Percentiles rank a stretch among this genome's conserved stretches.
These are phyloP conservation scores for Lactarius deliciosus DNA, from an alignment of 768 basidiomycete genomes.

Conservation along the genomic window DNA sequence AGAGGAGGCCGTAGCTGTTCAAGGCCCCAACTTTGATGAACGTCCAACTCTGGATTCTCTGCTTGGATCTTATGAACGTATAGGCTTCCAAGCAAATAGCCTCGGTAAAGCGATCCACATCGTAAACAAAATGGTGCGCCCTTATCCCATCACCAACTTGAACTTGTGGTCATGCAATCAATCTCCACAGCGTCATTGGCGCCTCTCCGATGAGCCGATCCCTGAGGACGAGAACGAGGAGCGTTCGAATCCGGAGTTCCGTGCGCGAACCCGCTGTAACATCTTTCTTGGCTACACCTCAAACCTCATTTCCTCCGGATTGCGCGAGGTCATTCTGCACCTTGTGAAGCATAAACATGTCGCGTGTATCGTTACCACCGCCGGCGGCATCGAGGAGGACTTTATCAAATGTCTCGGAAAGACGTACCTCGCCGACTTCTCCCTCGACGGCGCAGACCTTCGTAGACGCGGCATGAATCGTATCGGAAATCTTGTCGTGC, in stretches of 20 bases:
- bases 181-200: slow-evolving; percentile 70
- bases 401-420: slow-evolving; percentile 98
- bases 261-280: slow-evolving; percentile 72
- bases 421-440: slow-evolving; percentile 93
- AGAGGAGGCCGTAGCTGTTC: slow-evolving; percentile 62
- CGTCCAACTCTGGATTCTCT: slow-evolving; percentile 64
- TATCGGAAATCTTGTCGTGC: slow-evolving; percentile 93
- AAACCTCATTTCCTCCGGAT: slow-evolving; percentile 95
- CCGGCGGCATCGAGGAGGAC: slow-evolving; percentile 98
- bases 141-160: background rate
- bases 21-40: slow-evolving; percentile 87
- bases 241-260: slow-evolving; percentile 54
- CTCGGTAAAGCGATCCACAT: slow-evolving; percentile 85
- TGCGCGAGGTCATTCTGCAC: slow-evolving; percentile 88
- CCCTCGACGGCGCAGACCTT: slow-evolving; percentile 85
- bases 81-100: slow-evolving; percentile 97
- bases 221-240: slow-evolving; percentile 69
- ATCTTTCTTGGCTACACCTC: slow-evolving; percentile 98
- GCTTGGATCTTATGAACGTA: slow-evolving; percentile 77
- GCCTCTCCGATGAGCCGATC: slow-evolving; percentile 82
- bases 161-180: background rate
- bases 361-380: slow-evolving; percentile 89
- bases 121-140: slow-evolving; percentile 86
- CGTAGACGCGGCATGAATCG: slow-evolving; percentile 92
- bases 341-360: slow-evolving; percentile 94